These are phyloP conservation scores for Penicillium sp. DNA, from an alignment of 2,329 filamentous ascomycete species.

Conservation along the genomic window DNA sequence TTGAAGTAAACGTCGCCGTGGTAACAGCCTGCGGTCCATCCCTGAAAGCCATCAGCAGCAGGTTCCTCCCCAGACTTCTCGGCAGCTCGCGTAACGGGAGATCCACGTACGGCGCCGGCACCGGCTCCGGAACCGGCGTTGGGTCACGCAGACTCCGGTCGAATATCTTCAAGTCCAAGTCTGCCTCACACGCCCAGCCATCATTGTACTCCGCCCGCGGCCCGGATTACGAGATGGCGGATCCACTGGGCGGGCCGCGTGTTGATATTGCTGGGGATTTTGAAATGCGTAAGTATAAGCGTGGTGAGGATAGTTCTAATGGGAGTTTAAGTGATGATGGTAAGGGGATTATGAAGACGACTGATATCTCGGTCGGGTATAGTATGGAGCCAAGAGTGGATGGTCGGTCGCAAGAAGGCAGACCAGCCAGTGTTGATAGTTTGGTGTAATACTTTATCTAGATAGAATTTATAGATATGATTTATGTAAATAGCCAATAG, in stretches of 20 bases:
- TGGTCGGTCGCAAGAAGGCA: conserved; percentile 12
- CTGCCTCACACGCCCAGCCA: neutral
- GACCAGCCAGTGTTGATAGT: conserved; percentile 18
- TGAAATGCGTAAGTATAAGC: conserved; percentile 24
- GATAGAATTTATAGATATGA: neutral
- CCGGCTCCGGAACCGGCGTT: conserved; percentile 1
- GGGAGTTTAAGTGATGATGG: conserved; percentile 15
- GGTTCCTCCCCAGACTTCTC: conserved; percentile 21
- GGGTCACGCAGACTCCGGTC: conserved; percentile 10
- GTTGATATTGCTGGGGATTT: conserved; percentile 8
- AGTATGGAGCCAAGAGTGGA: neutral
- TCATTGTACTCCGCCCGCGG: conserved; percentile 10
- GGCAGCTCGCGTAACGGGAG: conserved; percentile 17
- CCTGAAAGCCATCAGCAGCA: conserved; percentile 25
- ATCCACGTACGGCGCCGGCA: conserved; percentile 11
- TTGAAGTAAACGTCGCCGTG: conserved; percentile 34
- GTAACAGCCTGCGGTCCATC: conserved; percentile 33
- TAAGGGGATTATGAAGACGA: conserved; percentile 23
- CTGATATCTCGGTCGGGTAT: conserved; percentile 23
- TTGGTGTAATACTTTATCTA: conserved; percentile 13
- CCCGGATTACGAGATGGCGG: conserved; percentile 23
- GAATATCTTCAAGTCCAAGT: conserved; percentile 4
- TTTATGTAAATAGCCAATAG: neutral
- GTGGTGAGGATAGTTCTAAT: conserved; percentile 14
- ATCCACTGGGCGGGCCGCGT: conserved; percentile 11